Conservation (phyloP, 164 flowering plant species). For the Amborella trichopoda region DNA sequence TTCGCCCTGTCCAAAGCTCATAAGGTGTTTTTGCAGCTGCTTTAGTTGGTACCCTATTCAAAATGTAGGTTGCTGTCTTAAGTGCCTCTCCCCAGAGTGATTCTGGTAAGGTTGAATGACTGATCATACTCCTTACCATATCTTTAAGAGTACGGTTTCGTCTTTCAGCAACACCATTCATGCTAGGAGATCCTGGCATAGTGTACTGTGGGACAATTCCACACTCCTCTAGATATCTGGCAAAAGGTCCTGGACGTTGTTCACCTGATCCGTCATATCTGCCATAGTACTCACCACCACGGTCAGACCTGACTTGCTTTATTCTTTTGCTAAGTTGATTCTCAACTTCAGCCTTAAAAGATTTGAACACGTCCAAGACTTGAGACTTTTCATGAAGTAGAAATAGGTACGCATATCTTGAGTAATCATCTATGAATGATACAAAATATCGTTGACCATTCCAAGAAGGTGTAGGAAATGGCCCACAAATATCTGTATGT, state of each 20-base stretch:
- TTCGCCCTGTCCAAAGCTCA: not conserved
- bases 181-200: not conserved
- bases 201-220: slow-evolving; percentile 1
- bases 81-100: not conserved
- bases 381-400: not conserved
- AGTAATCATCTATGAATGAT: not conserved
- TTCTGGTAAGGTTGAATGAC: not conserved
- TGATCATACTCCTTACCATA: slow-evolving; percentile 3
- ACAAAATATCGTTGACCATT: slow-evolving; percentile 3
- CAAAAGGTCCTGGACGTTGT: slow-evolving; percentile 1
- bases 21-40: slow-evolving; percentile 2
- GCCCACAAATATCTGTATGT: slow-evolving; percentile 1
- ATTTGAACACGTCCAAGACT: not conserved
- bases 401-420: not conserved
- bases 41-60: not conserved
- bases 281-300: not conserved
- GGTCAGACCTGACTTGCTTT: not conserved
- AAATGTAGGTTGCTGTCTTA: not conserved
- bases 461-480: not conserved
- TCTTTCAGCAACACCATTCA: slow-evolving; percentile 3
- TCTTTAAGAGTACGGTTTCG: not conserved
- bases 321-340: not conserved
- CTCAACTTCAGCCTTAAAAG: not conserved
- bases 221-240: not conserved
- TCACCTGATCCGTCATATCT: not conserved